Conservation (phyloP, 257 asterid species). For the Solanum chmielewskii region DNA sequence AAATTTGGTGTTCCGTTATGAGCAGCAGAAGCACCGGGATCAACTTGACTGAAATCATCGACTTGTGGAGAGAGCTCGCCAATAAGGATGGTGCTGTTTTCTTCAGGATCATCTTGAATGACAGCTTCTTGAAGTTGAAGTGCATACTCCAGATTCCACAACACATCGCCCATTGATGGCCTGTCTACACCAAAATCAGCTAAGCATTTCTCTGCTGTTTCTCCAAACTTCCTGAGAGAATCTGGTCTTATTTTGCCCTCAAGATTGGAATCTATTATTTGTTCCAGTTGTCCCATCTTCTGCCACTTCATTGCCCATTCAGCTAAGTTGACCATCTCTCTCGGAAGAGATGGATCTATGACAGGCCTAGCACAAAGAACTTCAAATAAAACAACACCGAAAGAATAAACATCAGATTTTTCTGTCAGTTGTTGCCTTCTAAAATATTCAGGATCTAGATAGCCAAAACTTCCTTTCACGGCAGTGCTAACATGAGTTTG, state of each 20-base stretch:
- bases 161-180: conserved; percentile 75
- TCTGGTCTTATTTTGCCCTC: conserved; percentile 49
- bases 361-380: conserved; percentile 79
- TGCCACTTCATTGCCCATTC: conserved; percentile 86
- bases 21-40: conserved; percentile 19
- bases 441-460: conserved; percentile 74
- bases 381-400: conserved; percentile 66
- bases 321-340: conserved; percentile 81
- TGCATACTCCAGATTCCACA: conserved; percentile 79
- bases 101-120: conserved; percentile 52
- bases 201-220: conserved; percentile 76
- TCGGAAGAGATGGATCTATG: conserved; percentile 63
- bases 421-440: conserved; percentile 79
- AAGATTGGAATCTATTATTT: conserved; percentile 45
- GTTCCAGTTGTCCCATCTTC: conserved; percentile 60
- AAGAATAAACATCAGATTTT: conserved; percentile 70
- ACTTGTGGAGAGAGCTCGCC: conserved; percentile 50
- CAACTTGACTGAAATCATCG: conserved; percentile 15
- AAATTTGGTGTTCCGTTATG: conserved; percentile 23
- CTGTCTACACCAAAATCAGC: conserved; percentile 68
- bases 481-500: conserved; percentile 90
- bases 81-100: conserved; percentile 52
- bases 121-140: conserved; percentile 68
- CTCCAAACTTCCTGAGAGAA: conserved; percentile 68
- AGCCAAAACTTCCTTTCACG: conserved; percentile 75